Evolutionary conservation across 805 yeast species (phyloP).

Genomic region (Monosporozyma unispora): DNA sequence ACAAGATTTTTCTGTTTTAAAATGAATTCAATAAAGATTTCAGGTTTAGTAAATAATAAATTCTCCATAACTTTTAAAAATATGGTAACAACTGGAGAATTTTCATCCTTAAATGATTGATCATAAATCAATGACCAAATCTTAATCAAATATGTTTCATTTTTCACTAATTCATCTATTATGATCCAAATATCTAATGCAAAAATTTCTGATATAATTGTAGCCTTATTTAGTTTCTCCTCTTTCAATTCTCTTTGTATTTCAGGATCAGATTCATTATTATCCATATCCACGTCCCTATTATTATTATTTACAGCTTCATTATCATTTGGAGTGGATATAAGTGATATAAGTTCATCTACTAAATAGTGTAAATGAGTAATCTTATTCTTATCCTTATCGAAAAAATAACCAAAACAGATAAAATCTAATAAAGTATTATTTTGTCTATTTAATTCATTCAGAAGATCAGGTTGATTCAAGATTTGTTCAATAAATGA

Average conservation of each 20-base stretch:
- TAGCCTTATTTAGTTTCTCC: constrained; percentile 15
- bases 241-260: neutral
- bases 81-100: constrained; percentile 66
- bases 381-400: constrained; percentile 7
- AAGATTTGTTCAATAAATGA: constrained; percentile 32
- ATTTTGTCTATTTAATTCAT: constrained; percentile 33
- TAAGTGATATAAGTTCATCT: constrained; percentile 12
- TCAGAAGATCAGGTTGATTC: constrained; percentile 35
- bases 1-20: constrained; percentile 16
- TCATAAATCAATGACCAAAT: constrained; percentile 71
- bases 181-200: constrained; percentile 89
- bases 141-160: constrained; percentile 47
- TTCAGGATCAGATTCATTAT: neutral
- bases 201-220: constrained; percentile 57
- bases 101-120: constrained; percentile 42
- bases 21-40: constrained; percentile 23
- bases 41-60: constrained; percentile 64
- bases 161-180: constrained; percentile 78
- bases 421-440: constrained; percentile 38
- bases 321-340: constrained; percentile 4
- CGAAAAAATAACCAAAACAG: constrained; percentile 33
- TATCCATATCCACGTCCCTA: neutral
- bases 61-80: constrained; percentile 84
- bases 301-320: neutral
- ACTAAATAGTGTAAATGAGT: constrained; percentile 20